Conservation (phyloP, 2,329 filamentous ascomycete species). For the Xylaria sp. region DNA sequence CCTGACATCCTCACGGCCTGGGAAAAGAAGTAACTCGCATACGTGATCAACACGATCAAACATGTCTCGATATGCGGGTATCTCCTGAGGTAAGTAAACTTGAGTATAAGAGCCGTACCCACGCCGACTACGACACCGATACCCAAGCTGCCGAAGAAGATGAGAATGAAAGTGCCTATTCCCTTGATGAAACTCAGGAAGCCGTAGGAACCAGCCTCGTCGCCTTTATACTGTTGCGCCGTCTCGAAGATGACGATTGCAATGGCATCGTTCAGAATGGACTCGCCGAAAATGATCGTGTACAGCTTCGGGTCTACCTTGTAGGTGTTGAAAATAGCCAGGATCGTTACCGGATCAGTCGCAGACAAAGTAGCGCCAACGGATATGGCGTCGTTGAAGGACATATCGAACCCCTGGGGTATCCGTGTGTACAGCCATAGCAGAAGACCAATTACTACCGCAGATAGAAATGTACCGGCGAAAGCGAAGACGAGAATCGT, state of each 20-base stretch:
- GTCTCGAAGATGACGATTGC: conserved; percentile 99
- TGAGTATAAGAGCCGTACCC: conserved; percentile 78
- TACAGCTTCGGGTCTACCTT: conserved; percentile 98
- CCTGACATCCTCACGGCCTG: conserved; percentile 94
- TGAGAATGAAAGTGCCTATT: conserved; percentile 87
- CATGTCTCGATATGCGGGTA: conserved; percentile 97
- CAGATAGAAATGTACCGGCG: conserved; percentile 93
- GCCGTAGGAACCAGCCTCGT: conserved; percentile 64
- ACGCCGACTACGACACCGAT: conserved; percentile 88
- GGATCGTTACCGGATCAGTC: conserved; percentile 93
- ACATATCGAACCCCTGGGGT: conserved; percentile 76
- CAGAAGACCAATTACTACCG: conserved; percentile 85
- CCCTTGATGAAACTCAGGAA: conserved; percentile 83
- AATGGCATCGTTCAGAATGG: conserved; percentile 95
- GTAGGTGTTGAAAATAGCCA: conserved; percentile 98
- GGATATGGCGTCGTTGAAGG: conserved; percentile 92
- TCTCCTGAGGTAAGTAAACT: conserved; percentile 88
- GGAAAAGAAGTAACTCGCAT: conserved; percentile 96
- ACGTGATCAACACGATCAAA: conserved; percentile 86
- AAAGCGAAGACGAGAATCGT: conserved; percentile 97
- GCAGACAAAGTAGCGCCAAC: conserved; percentile 94
- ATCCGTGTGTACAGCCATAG: conserved; percentile 85
- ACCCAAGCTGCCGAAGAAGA: conserved; percentile 90
- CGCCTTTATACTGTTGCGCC: conserved; percentile 83
- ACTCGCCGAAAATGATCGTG: conserved; percentile 97